A percentile compares a stretch with the other conserved stretches of the same genome.
phyloP scores from a whole-genome alignment of 2,329 filamentous ascomycete species.

The Phyllosticta citribraziliensis region DNA sequence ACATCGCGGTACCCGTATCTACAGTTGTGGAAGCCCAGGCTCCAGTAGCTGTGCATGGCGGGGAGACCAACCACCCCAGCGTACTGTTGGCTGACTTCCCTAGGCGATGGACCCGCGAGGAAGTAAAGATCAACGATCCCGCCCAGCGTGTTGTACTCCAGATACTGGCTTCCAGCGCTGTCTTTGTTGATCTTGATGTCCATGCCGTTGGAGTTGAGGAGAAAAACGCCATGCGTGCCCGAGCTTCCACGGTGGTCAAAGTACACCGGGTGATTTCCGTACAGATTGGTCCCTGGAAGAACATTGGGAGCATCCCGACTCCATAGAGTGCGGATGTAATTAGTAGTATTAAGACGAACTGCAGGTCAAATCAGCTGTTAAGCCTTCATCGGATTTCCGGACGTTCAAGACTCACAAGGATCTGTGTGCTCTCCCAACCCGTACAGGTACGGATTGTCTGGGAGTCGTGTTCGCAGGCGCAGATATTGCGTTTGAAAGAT shows the following conservation, averaged over 20 bases:
- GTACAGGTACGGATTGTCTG: conserved; percentile 60
- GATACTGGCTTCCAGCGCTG: conserved; percentile 50
- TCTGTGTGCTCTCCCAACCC: conserved; percentile 72
- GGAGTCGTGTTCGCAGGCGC: conserved; percentile 59
- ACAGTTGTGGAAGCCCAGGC: conserved; percentile 44
- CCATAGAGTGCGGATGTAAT: conserved; percentile 63
- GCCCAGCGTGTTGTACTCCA: conserved; percentile 72
- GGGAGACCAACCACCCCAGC: conserved; percentile 40
- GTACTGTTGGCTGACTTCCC: conserved; percentile 40
- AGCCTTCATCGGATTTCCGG: not conserved
- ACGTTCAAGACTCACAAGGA: conserved; percentile 26
- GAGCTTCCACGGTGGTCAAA: conserved; percentile 53
- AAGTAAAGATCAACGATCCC: conserved; percentile 61
- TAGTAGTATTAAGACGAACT: conserved; percentile 54
- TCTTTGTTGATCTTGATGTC: conserved; percentile 64
- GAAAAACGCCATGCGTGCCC: conserved; percentile 28
- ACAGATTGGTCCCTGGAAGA: conserved; percentile 55
- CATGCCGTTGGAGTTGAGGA: conserved; percentile 41
- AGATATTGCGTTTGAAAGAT: conserved; percentile 74
- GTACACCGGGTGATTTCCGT: conserved; percentile 67
- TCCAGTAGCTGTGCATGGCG: conserved; percentile 44
- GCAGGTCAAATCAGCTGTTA: not conserved
- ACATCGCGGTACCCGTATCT: conserved; percentile 46
- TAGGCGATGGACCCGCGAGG: conserved; percentile 37
- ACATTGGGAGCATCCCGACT: conserved; percentile 55